These are phyloP conservation scores for Colletotrichum eleusines DNA, from an alignment of 2,329 filamentous ascomycete genomes.

Conservation along the genomic window DNA sequence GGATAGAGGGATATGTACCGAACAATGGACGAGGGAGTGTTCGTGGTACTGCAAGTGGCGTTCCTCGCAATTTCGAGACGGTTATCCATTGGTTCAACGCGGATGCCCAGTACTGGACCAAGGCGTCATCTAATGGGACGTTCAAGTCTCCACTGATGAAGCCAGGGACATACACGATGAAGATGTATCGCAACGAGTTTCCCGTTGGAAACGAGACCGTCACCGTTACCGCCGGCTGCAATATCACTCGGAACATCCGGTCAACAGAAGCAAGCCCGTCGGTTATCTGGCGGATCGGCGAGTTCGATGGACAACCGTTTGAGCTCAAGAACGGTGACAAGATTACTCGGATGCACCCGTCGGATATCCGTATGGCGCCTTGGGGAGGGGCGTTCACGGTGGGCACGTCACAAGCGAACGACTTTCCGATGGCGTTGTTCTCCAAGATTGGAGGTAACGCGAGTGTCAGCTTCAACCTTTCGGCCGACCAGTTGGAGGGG, in stretches of 20 bases:
- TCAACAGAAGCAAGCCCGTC: constrained; percentile 53
- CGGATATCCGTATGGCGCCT: constrained; percentile 64
- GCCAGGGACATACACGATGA: constrained; percentile 70
- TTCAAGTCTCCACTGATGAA: constrained; percentile 71
- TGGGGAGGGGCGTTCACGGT: constrained; percentile 67
- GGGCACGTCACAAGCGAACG: constrained; percentile 57
- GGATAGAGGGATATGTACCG: constrained; percentile 65
- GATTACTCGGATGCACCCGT: constrained; percentile 69
- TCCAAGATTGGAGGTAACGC: constrained; percentile 60
- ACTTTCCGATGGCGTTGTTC: constrained; percentile 70
- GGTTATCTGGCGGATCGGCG: constrained; percentile 66
- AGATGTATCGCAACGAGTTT: constrained; percentile 68
- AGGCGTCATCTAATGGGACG: constrained; percentile 57
- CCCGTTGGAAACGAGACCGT: constrained; percentile 61
- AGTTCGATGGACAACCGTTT: constrained; percentile 67
- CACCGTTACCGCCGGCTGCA: constrained; percentile 59
- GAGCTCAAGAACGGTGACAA: constrained; percentile 70
- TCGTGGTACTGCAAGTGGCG: constrained; percentile 65
- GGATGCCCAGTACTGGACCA: constrained; percentile 69
- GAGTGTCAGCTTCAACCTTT: constrained; percentile 64
- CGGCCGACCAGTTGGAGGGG: constrained; percentile 55
- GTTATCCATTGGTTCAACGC: constrained; percentile 71
- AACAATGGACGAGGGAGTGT: constrained; percentile 63
- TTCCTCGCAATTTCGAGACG: constrained; percentile 59
- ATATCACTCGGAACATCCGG: constrained; percentile 61